Conservation (phyloP, 2,329 filamentous ascomycete species). For the Hortaea sp. region DNA sequence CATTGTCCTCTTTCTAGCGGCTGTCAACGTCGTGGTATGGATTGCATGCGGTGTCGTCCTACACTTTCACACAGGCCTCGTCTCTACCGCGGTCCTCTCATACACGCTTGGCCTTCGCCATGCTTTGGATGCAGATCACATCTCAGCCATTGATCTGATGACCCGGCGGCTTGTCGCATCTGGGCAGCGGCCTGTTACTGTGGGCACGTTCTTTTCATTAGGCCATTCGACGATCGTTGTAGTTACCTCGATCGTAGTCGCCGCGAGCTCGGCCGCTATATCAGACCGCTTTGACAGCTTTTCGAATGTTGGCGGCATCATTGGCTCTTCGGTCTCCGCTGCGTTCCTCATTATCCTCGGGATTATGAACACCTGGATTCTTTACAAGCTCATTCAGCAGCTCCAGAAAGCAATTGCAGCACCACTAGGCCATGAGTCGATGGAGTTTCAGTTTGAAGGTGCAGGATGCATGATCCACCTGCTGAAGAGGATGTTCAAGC, state of each 20-base stretch:
- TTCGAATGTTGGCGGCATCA: conserved; percentile 69
- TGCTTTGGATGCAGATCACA: conserved; percentile 96
- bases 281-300: conserved; percentile 73
- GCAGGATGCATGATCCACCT: conserved; percentile 64
- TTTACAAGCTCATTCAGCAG: conserved; percentile 64
- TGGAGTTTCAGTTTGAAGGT: conserved; percentile 60
- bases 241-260: conserved; percentile 81
- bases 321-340: conserved; percentile 80
- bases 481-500: conserved; percentile 64
- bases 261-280: conserved; percentile 77
- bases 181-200: conserved; percentile 76
- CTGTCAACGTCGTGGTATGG: conserved; percentile 50
- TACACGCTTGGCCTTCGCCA: conserved; percentile 86
- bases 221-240: conserved; percentile 92
- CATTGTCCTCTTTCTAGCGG: conserved; percentile 44
- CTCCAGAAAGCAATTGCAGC: conserved; percentile 51
- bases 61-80: conserved; percentile 42
- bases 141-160: conserved; percentile 87
- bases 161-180: conserved; percentile 79
- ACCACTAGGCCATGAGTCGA: conserved; percentile 27
- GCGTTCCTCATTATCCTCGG: conserved; percentile 75
- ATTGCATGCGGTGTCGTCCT: conserved; percentile 47
- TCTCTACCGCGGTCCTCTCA: conserved; percentile 71
- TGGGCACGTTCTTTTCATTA: conserved; percentile 88
- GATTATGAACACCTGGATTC: conserved; percentile 73